Base-by-base conservation (phyloP, 2,329 filamentous ascomycete genomes). In the Ascochyta koolunga region DNA sequence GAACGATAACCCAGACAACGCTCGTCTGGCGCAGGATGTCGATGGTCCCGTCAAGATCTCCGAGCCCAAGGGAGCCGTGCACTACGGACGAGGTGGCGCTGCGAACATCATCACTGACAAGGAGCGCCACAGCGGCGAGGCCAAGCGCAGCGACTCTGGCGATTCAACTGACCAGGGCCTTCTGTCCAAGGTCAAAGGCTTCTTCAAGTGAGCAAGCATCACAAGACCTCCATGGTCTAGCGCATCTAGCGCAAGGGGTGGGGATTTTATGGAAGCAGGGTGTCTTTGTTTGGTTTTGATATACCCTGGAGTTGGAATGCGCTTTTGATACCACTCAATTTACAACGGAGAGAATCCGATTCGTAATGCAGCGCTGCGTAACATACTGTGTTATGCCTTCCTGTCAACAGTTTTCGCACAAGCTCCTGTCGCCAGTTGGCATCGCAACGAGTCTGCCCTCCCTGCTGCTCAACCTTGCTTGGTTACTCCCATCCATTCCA, bases 11-110 rank as follows among this genome's bases (percentile, higher is more conserved):
- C 82, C 85, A 8, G 81, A 83, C 58, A 70, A 90, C 71, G 91
- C 93, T 31, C 88, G 93, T 59, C 82, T 86, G 49, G 87, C 87
- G 36, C 93, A 98, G 76, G 93, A 97, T 67, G 90, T 97, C 56
- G 86, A 88, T 55, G 84, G 86, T 5, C 64, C 67, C 9, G 61
- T 61, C 2, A 64, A 67, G 54, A 38, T 54, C 40, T 70, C 85
- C 58, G 83, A 85, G 51, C 74, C 79, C 37, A 85, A 85, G 67
- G 82, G 82, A 36, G 82, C 82, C 24, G 83, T 84, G 53, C 86
- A 91, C 72, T 82, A 86, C 66, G 90, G 90, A 35, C 86, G 90
- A 33, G 90, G 90, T 32, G 90, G 90, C 50, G 87, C 88, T 18
- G 89, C 88, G 59, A 93, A 93, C 74, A 76, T 79, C 41, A 75